Evolutionary conservation across 768 basidiomycete genomes (phyloP).

Genomic region (Psilocybe sp.): DNA sequence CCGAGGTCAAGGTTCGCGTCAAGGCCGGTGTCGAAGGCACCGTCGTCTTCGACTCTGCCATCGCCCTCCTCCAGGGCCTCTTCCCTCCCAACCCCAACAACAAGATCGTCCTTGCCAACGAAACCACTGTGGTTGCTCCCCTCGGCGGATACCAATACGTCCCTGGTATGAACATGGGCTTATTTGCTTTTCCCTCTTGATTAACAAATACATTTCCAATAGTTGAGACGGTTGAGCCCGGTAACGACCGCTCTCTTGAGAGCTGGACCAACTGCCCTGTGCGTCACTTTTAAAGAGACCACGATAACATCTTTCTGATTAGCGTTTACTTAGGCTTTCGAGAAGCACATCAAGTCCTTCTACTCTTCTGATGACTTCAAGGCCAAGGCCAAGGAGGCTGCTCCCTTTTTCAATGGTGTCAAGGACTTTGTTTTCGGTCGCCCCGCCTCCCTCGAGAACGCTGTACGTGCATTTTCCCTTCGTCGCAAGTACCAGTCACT

Average conservation of each 20-base stretch:
- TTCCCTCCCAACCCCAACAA: slow-evolving; percentile 78
- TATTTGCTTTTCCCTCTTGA: slow-evolving; percentile 2
- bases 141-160: slow-evolving; percentile 86
- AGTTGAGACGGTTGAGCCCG: slow-evolving; percentile 87
- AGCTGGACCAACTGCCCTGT: slow-evolving; percentile 67
- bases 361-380: slow-evolving; percentile 68
- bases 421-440: slow-evolving; percentile 74
- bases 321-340: slow-evolving; percentile 46
- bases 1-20: slow-evolving; percentile 71
- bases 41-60: slow-evolving; percentile 85
- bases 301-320: not conserved
- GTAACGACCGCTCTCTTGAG: slow-evolving; percentile 80
- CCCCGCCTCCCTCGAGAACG: slow-evolving; percentile 64
- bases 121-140: slow-evolving; percentile 66
- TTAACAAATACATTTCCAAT: not conserved
- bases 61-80: slow-evolving; percentile 81
- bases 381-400: slow-evolving; percentile 49
- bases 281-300: slow-evolving; percentile 9
- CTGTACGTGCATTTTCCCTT: slow-evolving; percentile 40
- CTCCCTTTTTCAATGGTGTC: slow-evolving; percentile 62
- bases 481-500: not conserved
- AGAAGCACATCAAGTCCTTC: slow-evolving; percentile 59
- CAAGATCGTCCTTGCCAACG: slow-evolving; percentile 77
- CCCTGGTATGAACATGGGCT: slow-evolving; percentile 44
- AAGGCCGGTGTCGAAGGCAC: slow-evolving; percentile 84